Percentiles rank a stretch among this genome's conserved stretches.
phyloP scores from a whole-genome alignment of 495 filamentous ascomycete species.

The Usnea hakonensis region DNA sequence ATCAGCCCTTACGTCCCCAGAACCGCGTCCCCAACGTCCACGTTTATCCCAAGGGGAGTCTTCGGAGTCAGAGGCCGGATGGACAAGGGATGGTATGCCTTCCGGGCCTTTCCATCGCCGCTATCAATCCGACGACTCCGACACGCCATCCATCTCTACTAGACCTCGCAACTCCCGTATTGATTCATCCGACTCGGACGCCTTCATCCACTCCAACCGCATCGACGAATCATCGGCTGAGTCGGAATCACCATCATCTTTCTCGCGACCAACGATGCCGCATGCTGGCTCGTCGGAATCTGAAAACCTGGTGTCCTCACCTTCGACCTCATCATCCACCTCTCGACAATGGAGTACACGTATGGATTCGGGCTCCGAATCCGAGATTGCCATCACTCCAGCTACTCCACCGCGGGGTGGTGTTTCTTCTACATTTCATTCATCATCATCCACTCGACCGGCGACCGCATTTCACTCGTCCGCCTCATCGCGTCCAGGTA shows the following conservation, averaged over 20 bases:
- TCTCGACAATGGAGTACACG: neutral
- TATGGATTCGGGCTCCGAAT: conserved; percentile 5
- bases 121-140: conserved; percentile 11
- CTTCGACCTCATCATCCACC: neutral
- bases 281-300: conserved; percentile 1
- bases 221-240: conserved; percentile 4
- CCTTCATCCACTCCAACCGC: conserved; percentile 1
- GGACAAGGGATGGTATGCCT: conserved; percentile 12
- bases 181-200: conserved; percentile 10
- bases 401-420: neutral
- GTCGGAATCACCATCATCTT: conserved; percentile 3
- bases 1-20: conserved; percentile 2
- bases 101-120: conserved; percentile 5
- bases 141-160: neutral
- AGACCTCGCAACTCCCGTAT: conserved; percentile 9
- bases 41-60: neutral
- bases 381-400: neutral
- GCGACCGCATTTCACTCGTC: conserved; percentile 1
- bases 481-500: neutral
- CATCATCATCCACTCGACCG: neutral
- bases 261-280: neutral
- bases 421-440: conserved; percentile 7
- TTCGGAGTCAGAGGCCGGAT: conserved; percentile 17
- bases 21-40: conserved; percentile 5
- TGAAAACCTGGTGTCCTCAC: conserved; percentile 2